These are phyloP conservation scores for Talaromyces stipitatus DNA, from an alignment of 495 filamentous ascomycete species.

Conservation along the genomic window DNA sequence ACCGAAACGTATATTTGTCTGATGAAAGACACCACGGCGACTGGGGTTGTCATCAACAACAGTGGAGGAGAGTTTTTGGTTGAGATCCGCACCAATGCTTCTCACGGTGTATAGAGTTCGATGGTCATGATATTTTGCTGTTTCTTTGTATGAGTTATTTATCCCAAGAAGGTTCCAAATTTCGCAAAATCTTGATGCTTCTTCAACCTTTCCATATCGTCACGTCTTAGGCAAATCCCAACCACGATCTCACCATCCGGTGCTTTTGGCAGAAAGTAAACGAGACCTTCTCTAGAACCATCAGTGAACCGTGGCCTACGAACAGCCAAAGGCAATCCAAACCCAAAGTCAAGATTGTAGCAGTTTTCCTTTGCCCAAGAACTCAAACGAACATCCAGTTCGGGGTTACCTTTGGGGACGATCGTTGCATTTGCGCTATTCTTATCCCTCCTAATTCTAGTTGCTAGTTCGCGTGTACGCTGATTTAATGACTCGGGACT, in stretches of 20 bases:
- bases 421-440: conserved; percentile 24
- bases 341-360: conserved; percentile 41
- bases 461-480: conserved; percentile 34
- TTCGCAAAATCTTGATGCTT: conserved; percentile 27
- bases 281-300: conserved; percentile 36
- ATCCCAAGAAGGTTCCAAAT: conserved; percentile 29
- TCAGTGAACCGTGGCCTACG: conserved; percentile 36
- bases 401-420: conserved; percentile 20
- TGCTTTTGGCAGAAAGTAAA: conserved; percentile 39
- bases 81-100: background rate
- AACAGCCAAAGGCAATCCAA: conserved; percentile 42
- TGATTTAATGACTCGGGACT: conserved; percentile 26
- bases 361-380: conserved; percentile 44
- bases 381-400: conserved; percentile 40
- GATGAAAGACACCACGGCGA: conserved; percentile 52
- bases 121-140: background rate
- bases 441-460: conserved; percentile 21
- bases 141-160: background rate
- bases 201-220: conserved; percentile 31
- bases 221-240: conserved; percentile 36
- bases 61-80: background rate
- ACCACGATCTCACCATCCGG: conserved; percentile 31
- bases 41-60: conserved; percentile 20
- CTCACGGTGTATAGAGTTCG: background rate
- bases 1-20: conserved; percentile 61